Base-by-base conservation (phyloP, 306 rosid species). In the Citrullus mucosospermus region DNA sequence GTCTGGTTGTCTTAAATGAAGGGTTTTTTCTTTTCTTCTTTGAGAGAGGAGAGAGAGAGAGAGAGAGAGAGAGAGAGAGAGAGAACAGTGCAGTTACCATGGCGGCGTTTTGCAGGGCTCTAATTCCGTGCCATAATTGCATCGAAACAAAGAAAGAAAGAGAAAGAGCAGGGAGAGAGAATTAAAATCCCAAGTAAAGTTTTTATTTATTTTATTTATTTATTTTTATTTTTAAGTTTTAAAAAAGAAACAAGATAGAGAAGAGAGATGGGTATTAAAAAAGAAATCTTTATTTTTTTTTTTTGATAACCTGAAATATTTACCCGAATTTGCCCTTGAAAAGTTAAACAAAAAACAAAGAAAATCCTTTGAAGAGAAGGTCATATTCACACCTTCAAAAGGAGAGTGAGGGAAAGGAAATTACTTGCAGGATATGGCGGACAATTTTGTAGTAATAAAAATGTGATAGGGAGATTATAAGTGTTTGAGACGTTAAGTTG, bases 101-200 rank as follows among this genome's bases (percentile, higher is more conserved):
- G 96, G 93, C 99, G 99, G 97, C 99, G 97, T 88, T 9, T 43
- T 76, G 93, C 97, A 95, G 95, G 81, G 86, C 92, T 89, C 93
- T 85, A 89, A 92, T 90, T 95, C 91, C 86, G 88, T 88, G 91
- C 90, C 92, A 91, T 90, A 81, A 84, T 87, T 88, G 95, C 90
- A 86, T 82, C 86, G 79, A 88, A 84, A 85, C 50, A 55, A 61
- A 54, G 30, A 80, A 75, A 43, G 11, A 76, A 62, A 80, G 65
- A 54, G 48, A 80, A 13, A 71, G 18, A 8, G 48, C 1, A 32
- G 34, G 15, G 6, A 80, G 66, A 54, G 39, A 80, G 16, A 85
- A 69, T 83, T 85, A 65, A 80, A 79, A 81, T 46, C 66, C 78
- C 73, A 16, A 61, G 8, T n/a, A 13, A 25, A 50, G 3, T 1